These are phyloP conservation scores for Crotalaria pallida DNA, from an alignment of 306 rosid genomes.

Conservation along the genomic window DNA sequence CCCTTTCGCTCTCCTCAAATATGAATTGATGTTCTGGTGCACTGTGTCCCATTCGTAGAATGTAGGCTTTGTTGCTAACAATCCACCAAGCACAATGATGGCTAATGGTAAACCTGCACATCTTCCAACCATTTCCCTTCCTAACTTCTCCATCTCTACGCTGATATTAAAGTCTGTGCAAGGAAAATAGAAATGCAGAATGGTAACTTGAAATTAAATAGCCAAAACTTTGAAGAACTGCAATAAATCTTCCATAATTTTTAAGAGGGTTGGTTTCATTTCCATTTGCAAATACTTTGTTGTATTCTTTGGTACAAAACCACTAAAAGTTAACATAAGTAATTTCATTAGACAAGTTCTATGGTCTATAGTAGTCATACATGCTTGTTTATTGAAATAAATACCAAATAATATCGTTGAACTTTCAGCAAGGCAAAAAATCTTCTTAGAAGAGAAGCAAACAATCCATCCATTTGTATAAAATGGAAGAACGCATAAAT, in stretches of 20 bases:
- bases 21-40: conserved; percentile 30
- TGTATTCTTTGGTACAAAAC: conserved; percentile 2
- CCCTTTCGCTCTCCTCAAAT: conserved; percentile 34
- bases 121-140: conserved; percentile 51
- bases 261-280: background rate
- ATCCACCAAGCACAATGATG: conserved; percentile 54
- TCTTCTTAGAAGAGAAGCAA: background rate
- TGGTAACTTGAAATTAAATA: background rate
- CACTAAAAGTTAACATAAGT: background rate
- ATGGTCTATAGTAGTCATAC: no score
- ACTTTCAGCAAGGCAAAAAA: background rate
- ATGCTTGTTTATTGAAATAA: background rate
- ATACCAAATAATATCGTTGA: background rate
- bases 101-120: conserved; percentile 59
- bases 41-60: conserved; percentile 43
- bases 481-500: background rate
- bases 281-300: background rate
- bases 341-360: background rate
- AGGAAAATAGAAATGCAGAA: background rate
- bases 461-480: background rate
- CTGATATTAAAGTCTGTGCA: conserved; percentile 19
- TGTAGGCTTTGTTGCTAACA: conserved; percentile 47
- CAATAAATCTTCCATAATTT: background rate
- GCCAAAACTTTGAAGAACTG: background rate
- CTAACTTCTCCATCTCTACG: conserved; percentile 39